A percentile compares a stretch with the other conserved stretches of the same genome.
Evolutionary conservation across 2,329 filamentous ascomycete species (phyloP).

Genomic region (Coniochaeta sp.): DNA sequence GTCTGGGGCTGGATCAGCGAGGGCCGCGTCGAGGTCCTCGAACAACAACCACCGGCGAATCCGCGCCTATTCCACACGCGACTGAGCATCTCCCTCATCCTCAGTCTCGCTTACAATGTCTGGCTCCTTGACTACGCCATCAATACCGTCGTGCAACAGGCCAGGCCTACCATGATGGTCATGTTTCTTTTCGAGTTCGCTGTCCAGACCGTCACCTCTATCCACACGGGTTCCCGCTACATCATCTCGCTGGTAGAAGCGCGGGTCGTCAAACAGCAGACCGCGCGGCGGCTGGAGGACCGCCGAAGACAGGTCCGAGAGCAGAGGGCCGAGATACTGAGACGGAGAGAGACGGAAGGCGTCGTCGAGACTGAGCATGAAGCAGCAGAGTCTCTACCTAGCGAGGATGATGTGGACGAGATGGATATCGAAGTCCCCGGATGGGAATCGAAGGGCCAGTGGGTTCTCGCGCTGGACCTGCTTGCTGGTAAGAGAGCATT

Average conservation of each 20-base stretch:
- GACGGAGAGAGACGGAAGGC: constrained; percentile 37
- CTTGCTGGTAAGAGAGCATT: constrained; percentile 58
- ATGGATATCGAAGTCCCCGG: constrained; percentile 92
- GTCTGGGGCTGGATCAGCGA: constrained; percentile 99
- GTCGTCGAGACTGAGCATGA: constrained; percentile 39
- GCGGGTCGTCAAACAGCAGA: constrained; percentile 67
- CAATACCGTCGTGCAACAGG: constrained; percentile 75
- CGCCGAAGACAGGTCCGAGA: constrained; percentile 61
- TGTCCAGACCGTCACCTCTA: constrained; percentile 71
- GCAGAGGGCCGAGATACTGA: constrained; percentile 44
- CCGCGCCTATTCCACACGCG: constrained; percentile 81
- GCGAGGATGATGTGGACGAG: constrained; percentile 71
- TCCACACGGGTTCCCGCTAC: constrained; percentile 75
- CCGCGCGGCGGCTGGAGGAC: constrained; percentile 58
- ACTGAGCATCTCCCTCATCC: constrained; percentile 66
- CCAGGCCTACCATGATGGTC: constrained; percentile 97
- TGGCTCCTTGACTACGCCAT: constrained; percentile 77
- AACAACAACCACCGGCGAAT: constrained; percentile 90
- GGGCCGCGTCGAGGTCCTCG: constrained; percentile 84
- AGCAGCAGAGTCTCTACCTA: constrained; percentile 39
- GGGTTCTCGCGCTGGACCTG: constrained; percentile 82
- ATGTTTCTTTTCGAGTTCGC: constrained; percentile 99
- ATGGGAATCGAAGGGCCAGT: constrained; percentile 94
- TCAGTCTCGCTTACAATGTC: constrained; percentile 74
- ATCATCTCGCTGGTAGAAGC: constrained; percentile 71